Base-by-base conservation (phyloP, 208 protist species). In the Naegleria gruberi region DNA sequence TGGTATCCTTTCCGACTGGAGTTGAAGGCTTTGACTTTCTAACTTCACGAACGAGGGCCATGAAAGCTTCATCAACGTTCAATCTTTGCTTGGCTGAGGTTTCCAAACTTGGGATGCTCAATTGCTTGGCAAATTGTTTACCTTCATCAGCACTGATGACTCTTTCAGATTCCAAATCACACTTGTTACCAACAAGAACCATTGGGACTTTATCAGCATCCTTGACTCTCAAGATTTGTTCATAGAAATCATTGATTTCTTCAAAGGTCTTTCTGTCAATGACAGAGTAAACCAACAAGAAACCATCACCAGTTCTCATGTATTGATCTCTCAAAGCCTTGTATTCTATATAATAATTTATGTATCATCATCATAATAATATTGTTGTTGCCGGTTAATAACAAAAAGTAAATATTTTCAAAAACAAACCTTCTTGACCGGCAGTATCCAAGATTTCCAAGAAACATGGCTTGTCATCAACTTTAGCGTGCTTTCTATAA, bases 401-500 rank as follows among this genome's bases (percentile, higher is more conserved):
- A n/a, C n/a, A n/a, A n/a, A n/a, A n/a, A n/a, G n/a, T n/a, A n/a
- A n/a, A n/a, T n/a, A n/a, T n/a, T n/a, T n/a, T n/a, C n/a, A n/a
- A n/a, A n/a, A n/a, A n/a, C n/a, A n/a, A n/a, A n/a, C n/a, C n/a
- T 81, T 95, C 94, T 90, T 95, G 91, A 34, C 95, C 95, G 0
- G 95, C 95, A 40, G 95, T 97, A 93, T 97, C 95, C 19, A 97
- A n/a, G 84, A 97, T 95, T 74, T 97, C 94, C 23, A 98, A 83
- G 42, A 94, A 89, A 34, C 91, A 92, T 30, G 81, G 55, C 23
- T 93, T 74, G n/a, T 93, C 92, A 93, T 96, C 94, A 44, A 97
- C 92, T 40, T 82, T 89, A 1, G 95, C 91, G 46, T 93, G 87
- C 82, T 95, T 94, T 26, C 93, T 90, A 85, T 95, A 96, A 40